Percentiles rank a stretch among this genome's conserved stretches.
Evolutionary conservation across 2,329 filamentous ascomycete species (phyloP).

Genomic region (Cercospora sp.): DNA sequence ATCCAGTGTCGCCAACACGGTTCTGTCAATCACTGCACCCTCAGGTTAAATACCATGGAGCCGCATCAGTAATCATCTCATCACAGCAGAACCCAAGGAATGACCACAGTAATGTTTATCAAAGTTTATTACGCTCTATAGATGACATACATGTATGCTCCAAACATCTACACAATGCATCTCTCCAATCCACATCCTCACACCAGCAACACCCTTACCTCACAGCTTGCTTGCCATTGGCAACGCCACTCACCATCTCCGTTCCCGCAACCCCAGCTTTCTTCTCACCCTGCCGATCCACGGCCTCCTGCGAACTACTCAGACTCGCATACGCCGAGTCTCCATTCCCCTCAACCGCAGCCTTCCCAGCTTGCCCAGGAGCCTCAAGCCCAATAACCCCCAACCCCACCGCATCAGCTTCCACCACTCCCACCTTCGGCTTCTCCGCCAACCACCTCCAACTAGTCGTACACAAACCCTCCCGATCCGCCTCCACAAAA

Average conservation of each 20-base stretch:
- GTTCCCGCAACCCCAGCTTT: not conserved
- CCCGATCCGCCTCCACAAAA: conserved; percentile 33
- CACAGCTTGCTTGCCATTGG: not conserved
- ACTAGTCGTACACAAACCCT: conserved; percentile 32
- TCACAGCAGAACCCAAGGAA: not conserved
- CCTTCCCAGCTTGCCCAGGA: not conserved
- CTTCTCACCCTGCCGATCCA: conserved; percentile 7
- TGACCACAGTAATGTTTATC: not conserved
- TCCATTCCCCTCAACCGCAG: not conserved
- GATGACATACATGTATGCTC: not conserved
- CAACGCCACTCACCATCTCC: not conserved
- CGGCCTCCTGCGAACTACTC: conserved; percentile 17
- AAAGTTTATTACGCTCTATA: not conserved
- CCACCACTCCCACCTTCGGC: conserved; percentile 5
- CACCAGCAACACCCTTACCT: not conserved
- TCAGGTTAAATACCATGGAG: not conserved
- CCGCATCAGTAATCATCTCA: not conserved
- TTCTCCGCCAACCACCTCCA: conserved; percentile 36
- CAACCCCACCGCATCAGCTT: not conserved
- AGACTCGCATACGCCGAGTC: conserved; percentile 19
- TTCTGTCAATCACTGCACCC: not conserved
- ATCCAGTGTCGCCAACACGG: not conserved
- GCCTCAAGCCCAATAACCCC: not conserved
- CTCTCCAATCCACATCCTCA: not conserved
- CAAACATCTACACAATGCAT: not conserved